phyloP scores from a whole-genome alignment of 2,329 filamentous ascomycete species.

The Setomelanomma holmii region DNA sequence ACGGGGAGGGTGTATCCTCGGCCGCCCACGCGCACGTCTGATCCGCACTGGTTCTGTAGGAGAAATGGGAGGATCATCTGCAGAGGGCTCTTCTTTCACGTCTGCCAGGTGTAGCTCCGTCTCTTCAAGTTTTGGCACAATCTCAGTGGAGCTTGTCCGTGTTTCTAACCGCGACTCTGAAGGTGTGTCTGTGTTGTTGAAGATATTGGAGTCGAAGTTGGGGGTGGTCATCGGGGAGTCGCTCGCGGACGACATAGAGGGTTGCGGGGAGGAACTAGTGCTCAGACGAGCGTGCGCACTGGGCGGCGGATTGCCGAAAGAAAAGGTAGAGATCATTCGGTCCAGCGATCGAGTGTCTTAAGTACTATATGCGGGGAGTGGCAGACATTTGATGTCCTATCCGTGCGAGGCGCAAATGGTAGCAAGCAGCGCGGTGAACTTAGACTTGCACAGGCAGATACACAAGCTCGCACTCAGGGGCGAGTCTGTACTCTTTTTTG shows the following conservation, averaged over 20 bases:
- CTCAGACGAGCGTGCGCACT: slow-evolving; percentile 44
- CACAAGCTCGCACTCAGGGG: slow-evolving; percentile 17
- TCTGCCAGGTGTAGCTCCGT: slow-evolving; percentile 53
- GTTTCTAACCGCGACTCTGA: slow-evolving; percentile 35
- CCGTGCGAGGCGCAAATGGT: slow-evolving; percentile 8
- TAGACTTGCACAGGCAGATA: slow-evolving; percentile 7
- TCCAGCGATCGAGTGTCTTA: slow-evolving; percentile 16
- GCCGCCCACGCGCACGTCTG: slow-evolving; percentile 69
- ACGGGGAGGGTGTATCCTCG: slow-evolving; percentile 78
- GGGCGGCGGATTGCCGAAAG: slow-evolving; percentile 45
- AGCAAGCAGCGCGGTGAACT: slow-evolving; percentile 11
- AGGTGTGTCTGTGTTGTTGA: slow-evolving; percentile 30
- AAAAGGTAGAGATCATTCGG: slow-evolving; percentile 46
- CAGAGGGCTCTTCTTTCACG: slow-evolving; percentile 43
- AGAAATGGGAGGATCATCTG: slow-evolving; percentile 42
- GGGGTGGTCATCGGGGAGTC: slow-evolving; percentile 48
- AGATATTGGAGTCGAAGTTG: slow-evolving; percentile 40
- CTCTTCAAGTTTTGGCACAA: slow-evolving; percentile 64
- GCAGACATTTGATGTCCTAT: slow-evolving; percentile 36
- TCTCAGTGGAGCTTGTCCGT: slow-evolving; percentile 40
- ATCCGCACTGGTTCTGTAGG: slow-evolving; percentile 47
- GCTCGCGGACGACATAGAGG: slow-evolving; percentile 51
- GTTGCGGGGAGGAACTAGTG: slow-evolving; percentile 49
- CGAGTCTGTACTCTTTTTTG: slow-evolving; percentile 8
- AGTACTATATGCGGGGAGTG: slow-evolving; percentile 22